A percentile compares a stretch with the other conserved stretches of the same genome.
Evolutionary conservation across 1,284 basidiomycete genomes (phyloP).

Genomic region (Naganishia cerealis): DNA sequence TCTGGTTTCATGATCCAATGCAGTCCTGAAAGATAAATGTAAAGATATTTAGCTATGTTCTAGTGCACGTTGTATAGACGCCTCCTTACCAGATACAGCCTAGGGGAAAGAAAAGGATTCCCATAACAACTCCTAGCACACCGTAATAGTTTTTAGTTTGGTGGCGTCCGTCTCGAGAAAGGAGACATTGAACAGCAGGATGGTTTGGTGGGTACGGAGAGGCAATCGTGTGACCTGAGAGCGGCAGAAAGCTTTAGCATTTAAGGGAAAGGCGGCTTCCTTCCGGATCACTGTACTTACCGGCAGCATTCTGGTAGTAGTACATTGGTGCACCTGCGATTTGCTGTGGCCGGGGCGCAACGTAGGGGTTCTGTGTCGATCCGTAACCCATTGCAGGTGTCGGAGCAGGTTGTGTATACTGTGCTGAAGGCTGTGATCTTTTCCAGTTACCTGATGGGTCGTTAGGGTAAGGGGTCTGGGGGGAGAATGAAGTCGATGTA

Average conservation of each 20-base stretch:
- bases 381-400: conserved; percentile 19
- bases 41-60: neutral
- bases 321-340: conserved; percentile 21
- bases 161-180: conserved; percentile 25
- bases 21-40: conserved; percentile 11
- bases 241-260: neutral
- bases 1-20: conserved; percentile 27
- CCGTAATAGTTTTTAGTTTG: conserved; percentile 11
- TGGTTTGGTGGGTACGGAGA: conserved; percentile 24
- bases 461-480: conserved; percentile 11
- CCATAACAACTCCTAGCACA: conserved; percentile 26
- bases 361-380: conserved; percentile 5
- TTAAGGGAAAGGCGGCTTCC: neutral
- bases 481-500: neutral
- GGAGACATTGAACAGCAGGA: conserved; percentile 11
- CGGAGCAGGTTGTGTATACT: conserved; percentile 9
- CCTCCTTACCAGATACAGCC: conserved; percentile 30
- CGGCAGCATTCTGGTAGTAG: conserved; percentile 24
- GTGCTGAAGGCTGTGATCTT: neutral
- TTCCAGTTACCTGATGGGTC: neutral
- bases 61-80: neutral
- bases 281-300: conserved; percentile 5
- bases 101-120: conserved; percentile 27
- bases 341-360: conserved; percentile 12
- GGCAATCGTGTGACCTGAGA: conserved; percentile 20